phyloP scores from a whole-genome alignment of 2,329 filamentous ascomycete species.

The Orbilia blumenaviensis region DNA sequence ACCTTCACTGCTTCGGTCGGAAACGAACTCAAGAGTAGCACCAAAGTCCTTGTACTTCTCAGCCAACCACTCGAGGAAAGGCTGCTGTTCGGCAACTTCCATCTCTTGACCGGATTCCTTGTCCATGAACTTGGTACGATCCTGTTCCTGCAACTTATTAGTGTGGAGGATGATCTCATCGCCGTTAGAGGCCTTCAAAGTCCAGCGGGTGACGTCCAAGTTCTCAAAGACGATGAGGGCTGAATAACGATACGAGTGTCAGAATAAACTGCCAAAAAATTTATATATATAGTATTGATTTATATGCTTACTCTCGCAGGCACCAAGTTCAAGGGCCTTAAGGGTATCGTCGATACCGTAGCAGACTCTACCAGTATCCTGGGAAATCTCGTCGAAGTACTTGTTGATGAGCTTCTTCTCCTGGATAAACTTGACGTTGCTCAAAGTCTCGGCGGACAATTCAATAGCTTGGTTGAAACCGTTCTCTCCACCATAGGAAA shows the following conservation, averaged over 20 bases:
- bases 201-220: constrained; percentile 90
- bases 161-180: constrained; percentile 81
- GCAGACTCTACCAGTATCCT: constrained; percentile 95
- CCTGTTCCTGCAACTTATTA: constrained; percentile 82
- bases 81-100: constrained; percentile 85
- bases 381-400: constrained; percentile 99
- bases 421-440: constrained; percentile 99
- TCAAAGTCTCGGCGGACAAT: constrained; percentile 89
- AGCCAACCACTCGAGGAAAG: constrained; percentile 99
- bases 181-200: constrained; percentile 80
- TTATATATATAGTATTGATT: too few relatives aligned
- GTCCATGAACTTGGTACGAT: constrained; percentile 89
- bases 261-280: not conserved
- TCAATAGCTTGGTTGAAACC: constrained; percentile 99
- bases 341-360: constrained; percentile 98
- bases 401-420: constrained; percentile 99
- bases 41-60: constrained; percentile 99
- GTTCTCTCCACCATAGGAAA: constrained; percentile 98
- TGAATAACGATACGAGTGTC: constrained; percentile 10
- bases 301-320: constrained; percentile 73
- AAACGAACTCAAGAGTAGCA: constrained; percentile 94
- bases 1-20: constrained; percentile 94
- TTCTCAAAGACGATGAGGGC: constrained; percentile 95
- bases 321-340: constrained; percentile 94
- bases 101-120: constrained; percentile 96